Evolutionary conservation across 2,329 filamentous ascomycete genomes (phyloP), one percentile per base, ranked within the genome.

Genomic region (Bipolaris sorokiniana): DNA sequence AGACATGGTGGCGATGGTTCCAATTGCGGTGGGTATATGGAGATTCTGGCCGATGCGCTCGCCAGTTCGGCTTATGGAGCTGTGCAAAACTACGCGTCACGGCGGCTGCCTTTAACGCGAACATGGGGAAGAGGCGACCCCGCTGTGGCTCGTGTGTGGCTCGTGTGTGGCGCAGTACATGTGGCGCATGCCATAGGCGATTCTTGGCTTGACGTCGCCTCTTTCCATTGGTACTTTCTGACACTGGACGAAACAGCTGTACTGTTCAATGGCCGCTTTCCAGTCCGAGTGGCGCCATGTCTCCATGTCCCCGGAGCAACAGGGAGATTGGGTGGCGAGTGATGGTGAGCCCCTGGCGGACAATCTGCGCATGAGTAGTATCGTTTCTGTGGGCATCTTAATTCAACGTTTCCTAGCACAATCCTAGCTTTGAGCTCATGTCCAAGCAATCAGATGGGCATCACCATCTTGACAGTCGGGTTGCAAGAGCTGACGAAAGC

Each of bases 1-100:
- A 54, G 79, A 80, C 79, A 81, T 81, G 44, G 48, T 66, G 56
- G 58, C 54, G 47, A 47, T 56, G 26, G 16, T 70, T 13, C 59
- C 71, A 13, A 64, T 16, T 22, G 18, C 73, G 16, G 22, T 38
- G 44, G 34, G 34, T 26, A 48, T 40, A 37, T 48, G 28, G 28
- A 36, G 20, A 20, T 36, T 33, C 50, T 13, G 50, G 57, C 54
- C 22, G 42, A 7, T 48, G 44, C 23, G 22, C 41, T 53, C 33
- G 31, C 40, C 49, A 52, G 58, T 45, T 53, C 56, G 41, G 50
- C 51, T 58, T 61, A 52, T 61, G 47, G 54, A 59, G 53, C 44
- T 56, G 38, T 40, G 23, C 49, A 38, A 13, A 42, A 52, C 51
- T 56, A 62, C 56, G 59, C 59, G 59, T 62, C 56, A 59, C 52